Percentiles rank a stretch among this genome's conserved stretches.
Evolutionary conservation across 345 rosid genomes (phyloP).

Genomic region (Camelina neglecta): DNA sequence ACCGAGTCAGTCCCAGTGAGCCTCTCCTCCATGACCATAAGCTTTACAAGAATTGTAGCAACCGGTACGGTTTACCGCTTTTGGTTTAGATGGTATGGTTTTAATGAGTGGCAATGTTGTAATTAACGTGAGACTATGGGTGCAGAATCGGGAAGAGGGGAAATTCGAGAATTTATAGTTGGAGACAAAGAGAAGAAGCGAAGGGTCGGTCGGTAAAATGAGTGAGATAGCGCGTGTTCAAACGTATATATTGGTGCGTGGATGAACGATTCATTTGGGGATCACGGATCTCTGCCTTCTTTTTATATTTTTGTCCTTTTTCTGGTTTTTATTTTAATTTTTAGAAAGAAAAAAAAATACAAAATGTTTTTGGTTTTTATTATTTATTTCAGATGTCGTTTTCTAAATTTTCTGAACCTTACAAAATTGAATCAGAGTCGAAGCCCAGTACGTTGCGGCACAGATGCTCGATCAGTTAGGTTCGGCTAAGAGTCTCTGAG

Average conservation of each 20-base stretch:
- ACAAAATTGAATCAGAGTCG: slow-evolving; percentile 19
- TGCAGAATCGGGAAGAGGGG: slow-evolving; percentile 40
- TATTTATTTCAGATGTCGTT: slow-evolving; percentile 25
- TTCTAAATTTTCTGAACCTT: slow-evolving; percentile 32
- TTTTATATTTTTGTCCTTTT: neutral
- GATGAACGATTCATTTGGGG: slow-evolving; percentile 41
- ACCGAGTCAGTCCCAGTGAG: slow-evolving; percentile 28
- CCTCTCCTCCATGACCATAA: slow-evolving; percentile 46
- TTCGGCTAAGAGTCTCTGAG: too few species aligned
- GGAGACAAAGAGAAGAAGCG: slow-evolving; percentile 43
- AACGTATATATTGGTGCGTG: slow-evolving; percentile 54
- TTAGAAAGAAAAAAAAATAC: too few species aligned
- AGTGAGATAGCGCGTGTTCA: slow-evolving; percentile 34
- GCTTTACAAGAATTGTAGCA: too few species aligned
- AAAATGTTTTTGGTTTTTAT: too few species aligned
- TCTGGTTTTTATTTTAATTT: neutral
- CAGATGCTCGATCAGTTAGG: slow-evolving; percentile 21
- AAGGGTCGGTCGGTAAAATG: slow-evolving; percentile 32
- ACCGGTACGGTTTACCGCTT: slow-evolving; percentile 10
- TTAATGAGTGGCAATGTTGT: slow-evolving; percentile 24
- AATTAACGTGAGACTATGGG: slow-evolving; percentile 17
- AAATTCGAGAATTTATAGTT: slow-evolving; percentile 52
- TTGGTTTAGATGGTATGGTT: neutral
- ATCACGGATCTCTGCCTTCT: slow-evolving; percentile 55
- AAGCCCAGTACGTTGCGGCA: slow-evolving; percentile 30